These are phyloP conservation scores for Escovopsis sp. DNA, from an alignment of 2,329 filamentous ascomycete species.

Conservation along the genomic window DNA sequence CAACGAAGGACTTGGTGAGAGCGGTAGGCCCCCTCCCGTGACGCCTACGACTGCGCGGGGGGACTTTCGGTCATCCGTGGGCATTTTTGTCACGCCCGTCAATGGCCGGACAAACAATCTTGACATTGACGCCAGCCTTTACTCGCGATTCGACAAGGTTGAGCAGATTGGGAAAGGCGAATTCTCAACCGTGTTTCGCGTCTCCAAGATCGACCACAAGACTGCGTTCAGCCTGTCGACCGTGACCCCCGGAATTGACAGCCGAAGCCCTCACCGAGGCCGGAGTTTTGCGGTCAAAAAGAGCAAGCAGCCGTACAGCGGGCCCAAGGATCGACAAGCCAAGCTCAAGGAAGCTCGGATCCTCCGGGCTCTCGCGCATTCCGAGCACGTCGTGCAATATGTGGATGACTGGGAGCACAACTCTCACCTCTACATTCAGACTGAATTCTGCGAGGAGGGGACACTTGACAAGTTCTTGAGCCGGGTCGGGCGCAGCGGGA, in stretches of 20 bases:
- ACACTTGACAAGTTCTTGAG: constrained; percentile 75
- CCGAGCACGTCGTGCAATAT: constrained; percentile 75
- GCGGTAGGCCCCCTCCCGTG: constrained; percentile 42
- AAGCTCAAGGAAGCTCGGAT: constrained; percentile 76
- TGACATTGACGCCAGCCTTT: constrained; percentile 55
- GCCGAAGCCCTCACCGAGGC: constrained; percentile 37
- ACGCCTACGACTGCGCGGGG: constrained; percentile 57
- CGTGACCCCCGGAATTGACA: constrained; percentile 31
- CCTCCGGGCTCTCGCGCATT: constrained; percentile 59
- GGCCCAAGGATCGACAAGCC: constrained; percentile 62
- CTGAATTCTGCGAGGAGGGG: constrained; percentile 90
- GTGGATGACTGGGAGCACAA: constrained; percentile 80
- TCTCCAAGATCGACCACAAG: constrained; percentile 31
- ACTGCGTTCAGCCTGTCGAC: constrained; percentile 25
- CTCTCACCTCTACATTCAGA: constrained; percentile 86
- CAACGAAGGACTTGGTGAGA: constrained; percentile 21
- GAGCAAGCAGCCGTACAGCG: constrained; percentile 64
- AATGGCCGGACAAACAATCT: constrained; percentile 57
- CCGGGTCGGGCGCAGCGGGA: constrained; percentile 67
- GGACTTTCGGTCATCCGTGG: constrained; percentile 34
- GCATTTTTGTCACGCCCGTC: constrained; percentile 49
- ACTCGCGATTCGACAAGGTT: constrained; percentile 64
- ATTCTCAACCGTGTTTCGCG: constrained; percentile 84
- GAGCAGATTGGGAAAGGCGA: constrained; percentile 75
- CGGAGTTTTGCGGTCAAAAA: constrained; percentile 89